Conservation (phyloP, 768 basidiomycete genomes). For the Gloeopeniophorella convolvens region DNA sequence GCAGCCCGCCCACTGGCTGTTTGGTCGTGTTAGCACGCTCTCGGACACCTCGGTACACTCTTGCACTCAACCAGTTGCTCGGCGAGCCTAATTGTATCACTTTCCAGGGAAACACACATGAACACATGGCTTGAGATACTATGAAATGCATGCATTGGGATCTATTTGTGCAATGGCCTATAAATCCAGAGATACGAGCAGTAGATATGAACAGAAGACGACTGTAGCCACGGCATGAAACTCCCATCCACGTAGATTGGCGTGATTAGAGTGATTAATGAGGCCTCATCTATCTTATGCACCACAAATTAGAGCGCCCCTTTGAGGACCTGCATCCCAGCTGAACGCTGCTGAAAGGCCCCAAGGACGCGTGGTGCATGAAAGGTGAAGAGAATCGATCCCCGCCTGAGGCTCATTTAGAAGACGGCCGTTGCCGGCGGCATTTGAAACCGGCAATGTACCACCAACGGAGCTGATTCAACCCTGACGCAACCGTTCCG, state of each 20-base stretch:
- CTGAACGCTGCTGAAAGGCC: conserved; percentile 53
- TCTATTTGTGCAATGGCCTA: too few species aligned
- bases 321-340: conserved; percentile 43
- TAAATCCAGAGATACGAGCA: too few species aligned
- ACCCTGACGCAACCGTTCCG: too few species aligned
- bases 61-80: too few species aligned
- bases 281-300: conserved; percentile 54
- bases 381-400: conserved; percentile 29
- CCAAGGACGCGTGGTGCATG: conserved; percentile 41
- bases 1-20: neutral
- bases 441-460: conserved; percentile 22
- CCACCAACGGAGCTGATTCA: too few species aligned
- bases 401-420: conserved; percentile 20
- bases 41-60: too few species aligned
- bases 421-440: conserved; percentile 19
- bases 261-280: conserved; percentile 83
- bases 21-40: conserved; percentile 14
- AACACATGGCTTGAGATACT: too few species aligned
- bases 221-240: conserved; percentile 86
- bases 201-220: neutral
- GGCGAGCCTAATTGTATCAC: too few species aligned
- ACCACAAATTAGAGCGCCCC: conserved; percentile 32
- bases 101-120: too few species aligned
- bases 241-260: conserved; percentile 63
- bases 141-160: too few species aligned